Evolutionary conservation across 306 rosid genomes (phyloP).

Genomic region (Sechiopsis laciniata): DNA sequence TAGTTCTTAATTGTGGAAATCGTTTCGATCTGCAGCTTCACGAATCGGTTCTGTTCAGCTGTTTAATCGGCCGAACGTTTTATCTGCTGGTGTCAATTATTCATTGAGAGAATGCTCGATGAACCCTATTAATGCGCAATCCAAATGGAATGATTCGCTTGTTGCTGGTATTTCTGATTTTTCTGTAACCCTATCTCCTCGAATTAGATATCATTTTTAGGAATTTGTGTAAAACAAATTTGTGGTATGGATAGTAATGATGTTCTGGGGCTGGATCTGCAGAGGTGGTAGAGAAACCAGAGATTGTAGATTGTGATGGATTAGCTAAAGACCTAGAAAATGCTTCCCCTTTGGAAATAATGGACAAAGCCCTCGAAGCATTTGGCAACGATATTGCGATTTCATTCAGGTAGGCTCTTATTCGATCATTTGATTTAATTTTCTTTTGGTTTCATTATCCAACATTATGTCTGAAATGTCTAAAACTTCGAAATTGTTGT

Average conservation of each 20-base stretch:
- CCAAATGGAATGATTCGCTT: conserved; percentile 41
- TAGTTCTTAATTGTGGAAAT: neutral
- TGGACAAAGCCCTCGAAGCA: conserved; percentile 24
- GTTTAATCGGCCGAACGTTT: conserved; percentile 28
- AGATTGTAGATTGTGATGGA: conserved; percentile 35
- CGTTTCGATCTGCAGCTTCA: conserved; percentile 38
- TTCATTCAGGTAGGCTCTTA: conserved; percentile 62
- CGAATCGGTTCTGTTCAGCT: conserved; percentile 39
- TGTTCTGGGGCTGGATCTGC: conserved; percentile 26
- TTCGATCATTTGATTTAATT: neutral
- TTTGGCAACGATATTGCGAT: conserved; percentile 74
- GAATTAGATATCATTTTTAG: neutral
- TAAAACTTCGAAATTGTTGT: neutral
- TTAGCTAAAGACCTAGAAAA: conserved; percentile 48
- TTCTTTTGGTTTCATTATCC: neutral
- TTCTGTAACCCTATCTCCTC: neutral
- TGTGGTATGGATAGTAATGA: neutral
- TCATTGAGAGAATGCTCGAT: conserved; percentile 27
- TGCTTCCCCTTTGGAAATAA: conserved; percentile 77
- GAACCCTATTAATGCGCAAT: conserved; percentile 43
- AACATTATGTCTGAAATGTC: neutral
- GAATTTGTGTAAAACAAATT: neutral
- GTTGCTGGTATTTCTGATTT: conserved; percentile 57
- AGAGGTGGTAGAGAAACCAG: conserved; percentile 54
- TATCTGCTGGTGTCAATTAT: conserved; percentile 22